phyloP scores from a whole-genome alignment of 257 asterid genomes.

The Verbascum thapsus region DNA sequence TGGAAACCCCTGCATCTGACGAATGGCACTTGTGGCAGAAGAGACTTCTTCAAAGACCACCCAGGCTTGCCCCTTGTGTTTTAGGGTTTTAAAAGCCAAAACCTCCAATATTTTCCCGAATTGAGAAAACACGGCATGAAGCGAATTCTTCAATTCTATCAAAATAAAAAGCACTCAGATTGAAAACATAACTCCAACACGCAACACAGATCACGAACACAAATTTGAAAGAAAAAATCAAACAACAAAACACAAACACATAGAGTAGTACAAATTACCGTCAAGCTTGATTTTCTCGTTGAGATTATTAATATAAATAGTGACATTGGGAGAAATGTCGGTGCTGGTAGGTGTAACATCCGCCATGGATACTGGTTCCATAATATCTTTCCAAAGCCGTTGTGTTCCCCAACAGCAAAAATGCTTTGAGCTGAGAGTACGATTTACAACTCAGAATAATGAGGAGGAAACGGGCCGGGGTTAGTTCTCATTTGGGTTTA shows the following conservation, averaged over 20 bases:
- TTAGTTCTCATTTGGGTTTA: slow-evolving; percentile 22
- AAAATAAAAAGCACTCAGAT: neutral
- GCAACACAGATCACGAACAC: neutral
- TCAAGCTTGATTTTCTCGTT: slow-evolving; percentile 97
- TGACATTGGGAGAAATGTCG: slow-evolving; percentile 67
- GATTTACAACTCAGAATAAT: neutral
- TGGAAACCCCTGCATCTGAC: slow-evolving; percentile 97
- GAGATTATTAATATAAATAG: slow-evolving; percentile 91
- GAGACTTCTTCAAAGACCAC: slow-evolving; percentile 86
- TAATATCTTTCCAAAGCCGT: neutral
- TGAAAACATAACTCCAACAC: neutral
- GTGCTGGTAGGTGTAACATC: slow-evolving; percentile 56
- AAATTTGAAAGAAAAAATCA: neutral
- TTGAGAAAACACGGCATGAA: slow-evolving; percentile 93
- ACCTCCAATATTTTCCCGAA: slow-evolving; percentile 94
- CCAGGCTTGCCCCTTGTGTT: slow-evolving; percentile 99
- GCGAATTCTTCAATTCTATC: slow-evolving; percentile 88
- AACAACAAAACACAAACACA: neutral
- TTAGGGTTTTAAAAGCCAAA: slow-evolving; percentile 98
- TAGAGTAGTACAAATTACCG: slow-evolving; percentile 45
- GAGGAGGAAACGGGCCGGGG: slow-evolving; percentile 22
- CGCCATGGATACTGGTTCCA: slow-evolving; percentile 60
- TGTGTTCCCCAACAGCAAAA: slow-evolving; percentile 15
- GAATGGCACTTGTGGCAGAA: slow-evolving; percentile 79
- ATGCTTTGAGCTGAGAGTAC: slow-evolving; percentile 15